Base-by-base conservation (phyloP, 1,139 yeast species). In the Eremothecium gossypii region DNA sequence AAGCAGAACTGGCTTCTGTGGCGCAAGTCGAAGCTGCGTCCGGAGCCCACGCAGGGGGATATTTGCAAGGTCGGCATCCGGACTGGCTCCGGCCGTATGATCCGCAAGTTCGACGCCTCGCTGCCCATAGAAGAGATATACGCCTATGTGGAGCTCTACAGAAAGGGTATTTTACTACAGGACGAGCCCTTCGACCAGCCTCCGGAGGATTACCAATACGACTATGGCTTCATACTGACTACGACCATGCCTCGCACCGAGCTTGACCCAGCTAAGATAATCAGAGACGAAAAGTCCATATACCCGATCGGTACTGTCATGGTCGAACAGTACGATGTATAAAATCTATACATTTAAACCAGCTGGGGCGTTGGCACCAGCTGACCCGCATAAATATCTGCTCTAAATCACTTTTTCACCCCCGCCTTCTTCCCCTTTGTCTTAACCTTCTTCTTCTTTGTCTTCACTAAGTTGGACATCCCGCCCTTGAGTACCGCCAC, bases 231-330 rank as follows among this genome's bases (percentile, higher is more conserved):
- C 60, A 65, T 64, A 46, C 60, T 78, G 45, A 64, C 67, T 41
- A 69, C 77, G n/a, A 76, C 80, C 1, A 71, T 74, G 61, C 84
- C 85, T 6, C 69, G 83, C 38, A 61, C 58, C 30, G 68, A 69
- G 34, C 50, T 79, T n/a, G 59, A 54, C 2, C 57, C 59, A 8
- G 54, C 58, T 7, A 40, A 51, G 2, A 53, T 41, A 5, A 66
- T 80, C 11, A 52, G 56, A 14, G 73, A 75, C 30, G 73, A 68
- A 41, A 56, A 61, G 10, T 57, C 66, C 6, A 63, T 80, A 4
- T 77, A 68, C 66, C 86, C 86, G 4, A 75, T 70, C 43, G 87
- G 85, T 3, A 77, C 72, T 48, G 55, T 79, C 38, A 61, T 78
- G 5, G 73, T 77, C 35, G 83, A 78, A 52, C 37, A 17, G 14